Base-by-base conservation (phyloP, 1,139 yeast genomes). In the Protomyces gravidus region DNA sequence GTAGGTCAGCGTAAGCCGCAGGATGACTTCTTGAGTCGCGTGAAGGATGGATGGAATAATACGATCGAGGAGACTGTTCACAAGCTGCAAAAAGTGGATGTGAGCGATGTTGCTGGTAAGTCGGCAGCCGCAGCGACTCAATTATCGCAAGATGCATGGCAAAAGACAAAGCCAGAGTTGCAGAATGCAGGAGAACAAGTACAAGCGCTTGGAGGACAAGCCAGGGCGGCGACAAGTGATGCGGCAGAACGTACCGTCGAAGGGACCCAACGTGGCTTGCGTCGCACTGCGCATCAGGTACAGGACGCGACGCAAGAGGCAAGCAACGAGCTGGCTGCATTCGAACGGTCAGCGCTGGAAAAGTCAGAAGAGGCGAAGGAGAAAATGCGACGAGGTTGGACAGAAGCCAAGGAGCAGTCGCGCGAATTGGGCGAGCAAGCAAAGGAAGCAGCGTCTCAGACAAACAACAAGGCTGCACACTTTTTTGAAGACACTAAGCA, bases 21-120 rank as follows among this genome's bases (percentile, higher is more conserved):
- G 15, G 58, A 53, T 27, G 27, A 39, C 28, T 36, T 53, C 25
- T 15, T 42, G 19, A 50, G 51, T 17, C 58, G 58, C 15, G 47
- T 53, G 26, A 19, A 50, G 36, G 51, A 53, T 13, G 58, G 58
- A 6, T 53, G 58, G 58, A 53, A 53, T 27, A 50, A 46, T 27
- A 50, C 51, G 2, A 28, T 53, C 21, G 58, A 53, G 46, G 36
- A 46, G 13, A 49, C 51, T 2, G 58, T 53, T 19, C 36, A 50
- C 19, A 30, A 30, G 39, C 15, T 53, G 17, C 58, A 53, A n/a
- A 50, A 53, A 42, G 48, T 50, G 13, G 58, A 53, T 28, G 32
- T 42, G 47, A 15, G 32, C 17, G 51, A 45, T 4, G 47, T 26
- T 21, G 58, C 58, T 6, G 39, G 25, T 11, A 40, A 45, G 36